Evolutionary conservation across 345 rosid species (phyloP).

Genomic region (Ceriops tagal): DNA sequence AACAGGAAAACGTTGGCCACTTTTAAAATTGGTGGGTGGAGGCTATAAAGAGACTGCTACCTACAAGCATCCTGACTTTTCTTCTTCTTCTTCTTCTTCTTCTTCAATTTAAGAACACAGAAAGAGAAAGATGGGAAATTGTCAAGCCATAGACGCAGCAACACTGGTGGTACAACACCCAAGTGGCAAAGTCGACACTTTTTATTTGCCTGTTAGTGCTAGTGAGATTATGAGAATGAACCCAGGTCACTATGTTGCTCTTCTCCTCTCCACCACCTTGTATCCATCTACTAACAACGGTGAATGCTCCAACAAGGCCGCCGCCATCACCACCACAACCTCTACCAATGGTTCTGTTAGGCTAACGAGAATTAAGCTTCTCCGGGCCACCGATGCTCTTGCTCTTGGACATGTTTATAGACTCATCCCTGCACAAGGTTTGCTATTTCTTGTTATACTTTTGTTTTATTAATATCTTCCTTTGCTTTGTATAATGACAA

Average conservation of each 20-base stretch:
- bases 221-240: conserved; percentile 70
- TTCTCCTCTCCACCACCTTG: conserved; percentile 70
- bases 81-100: background rate
- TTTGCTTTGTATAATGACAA: background rate
- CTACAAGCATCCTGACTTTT: conserved; percentile 13
- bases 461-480: background rate
- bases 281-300: conserved; percentile 31
- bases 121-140: conserved; percentile 64
- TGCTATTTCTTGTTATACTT: background rate
- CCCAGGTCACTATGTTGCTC: conserved; percentile 92
- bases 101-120: background rate
- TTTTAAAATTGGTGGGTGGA: conserved; percentile 23
- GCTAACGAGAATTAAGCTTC: conserved; percentile 86
- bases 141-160: conserved; percentile 85
- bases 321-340: background rate
- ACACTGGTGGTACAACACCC: conserved; percentile 76
- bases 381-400: conserved; percentile 76
- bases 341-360: conserved; percentile 39
- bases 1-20: background rate
- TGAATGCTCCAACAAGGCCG: conserved; percentile 4
- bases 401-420: conserved; percentile 77
- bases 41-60: conserved; percentile 38
- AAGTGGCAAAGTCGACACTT: conserved; percentile 61
- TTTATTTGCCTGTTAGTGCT: conserved; percentile 61
- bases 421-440: conserved; percentile 78